A percentile compares a stretch with the other conserved stretches of the same genome.
Evolutionary conservation across 1,139 yeast species (phyloP).

Genomic region (Casaregolazyma suthepensis): DNA sequence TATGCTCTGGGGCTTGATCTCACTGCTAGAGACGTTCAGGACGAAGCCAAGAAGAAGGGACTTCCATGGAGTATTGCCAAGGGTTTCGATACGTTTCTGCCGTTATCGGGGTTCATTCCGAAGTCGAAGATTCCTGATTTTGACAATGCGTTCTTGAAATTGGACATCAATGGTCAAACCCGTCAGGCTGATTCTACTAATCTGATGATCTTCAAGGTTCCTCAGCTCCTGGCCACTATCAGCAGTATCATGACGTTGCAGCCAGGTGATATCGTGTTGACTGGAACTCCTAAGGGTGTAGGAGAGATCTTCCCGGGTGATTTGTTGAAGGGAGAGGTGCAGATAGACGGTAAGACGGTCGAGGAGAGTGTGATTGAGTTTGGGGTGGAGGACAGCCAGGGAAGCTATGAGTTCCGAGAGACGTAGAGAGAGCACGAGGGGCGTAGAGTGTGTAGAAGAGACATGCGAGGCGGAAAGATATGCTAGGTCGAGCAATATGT

Average conservation of each 20-base stretch:
- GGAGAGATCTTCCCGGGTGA: constrained; percentile 80
- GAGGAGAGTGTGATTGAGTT: constrained; percentile 47
- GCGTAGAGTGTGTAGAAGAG: neutral
- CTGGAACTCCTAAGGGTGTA: constrained; percentile 99
- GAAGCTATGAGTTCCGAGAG: constrained; percentile 58
- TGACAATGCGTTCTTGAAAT: constrained; percentile 57
- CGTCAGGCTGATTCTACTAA: constrained; percentile 75
- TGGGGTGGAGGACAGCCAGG: constrained; percentile 63
- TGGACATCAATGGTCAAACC: constrained; percentile 62
- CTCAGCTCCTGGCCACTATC: constrained; percentile 71
- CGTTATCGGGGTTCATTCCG: constrained; percentile 66
- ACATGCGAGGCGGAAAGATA: neutral
- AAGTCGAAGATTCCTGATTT: constrained; percentile 66
- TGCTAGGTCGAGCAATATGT: too few species aligned
- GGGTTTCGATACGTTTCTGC: constrained; percentile 94
- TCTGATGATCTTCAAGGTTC: constrained; percentile 85
- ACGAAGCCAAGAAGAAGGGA: constrained; percentile 89
- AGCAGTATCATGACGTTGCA: constrained; percentile 84
- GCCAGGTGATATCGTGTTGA: constrained; percentile 83
- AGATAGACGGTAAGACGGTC: constrained; percentile 49
- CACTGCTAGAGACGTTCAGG: constrained; percentile 95
- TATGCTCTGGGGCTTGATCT: constrained; percentile 86
- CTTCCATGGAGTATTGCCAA: constrained; percentile 96
- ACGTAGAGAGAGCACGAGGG: constrained; percentile 11
- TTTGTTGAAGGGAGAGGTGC: constrained; percentile 54